Evolutionary conservation across 805 yeast genomes (phyloP).

Genomic region (Barnettozyma wickerhamii): DNA sequence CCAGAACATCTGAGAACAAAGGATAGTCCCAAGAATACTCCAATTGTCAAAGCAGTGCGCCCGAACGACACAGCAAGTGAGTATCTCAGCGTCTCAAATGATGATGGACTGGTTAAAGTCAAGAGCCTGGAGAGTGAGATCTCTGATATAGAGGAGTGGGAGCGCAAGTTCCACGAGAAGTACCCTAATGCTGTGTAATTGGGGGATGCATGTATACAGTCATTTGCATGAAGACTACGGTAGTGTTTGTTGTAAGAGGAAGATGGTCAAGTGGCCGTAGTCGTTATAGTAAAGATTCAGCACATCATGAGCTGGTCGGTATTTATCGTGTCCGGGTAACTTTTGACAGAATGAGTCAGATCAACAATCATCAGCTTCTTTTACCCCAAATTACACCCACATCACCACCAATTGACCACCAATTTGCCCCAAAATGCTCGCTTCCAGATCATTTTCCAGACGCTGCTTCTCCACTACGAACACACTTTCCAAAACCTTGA

Average conservation of each 20-base stretch:
- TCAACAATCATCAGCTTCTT: no score
- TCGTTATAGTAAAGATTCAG: no score
- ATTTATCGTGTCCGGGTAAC: no score
- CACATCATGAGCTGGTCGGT: no score
- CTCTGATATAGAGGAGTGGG: constrained; percentile 56
- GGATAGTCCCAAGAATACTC: not conserved
- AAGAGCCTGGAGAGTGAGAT: constrained; percentile 23
- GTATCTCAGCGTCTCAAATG: constrained; percentile 4
- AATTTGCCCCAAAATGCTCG: not conserved
- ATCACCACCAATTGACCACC: not conserved
- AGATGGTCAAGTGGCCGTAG: not conserved
- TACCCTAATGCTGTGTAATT: constrained; percentile 52
- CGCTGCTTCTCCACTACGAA: constrained; percentile 33
- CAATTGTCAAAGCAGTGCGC: not conserved
- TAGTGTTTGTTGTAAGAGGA: not conserved
- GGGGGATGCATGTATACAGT: not conserved
- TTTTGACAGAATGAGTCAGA: no score
- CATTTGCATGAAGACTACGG: no score
- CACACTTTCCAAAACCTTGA: constrained; percentile 38
- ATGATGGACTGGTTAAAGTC: constrained; percentile 9
- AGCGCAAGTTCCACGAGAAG: constrained; percentile 49
- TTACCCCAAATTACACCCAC: not conserved
- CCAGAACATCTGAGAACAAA: constrained; percentile 47
- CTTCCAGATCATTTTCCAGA: constrained; percentile 6
- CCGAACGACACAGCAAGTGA: constrained; percentile 2